Evolutionary conservation across 805 yeast species (phyloP).

Genomic region (Hanseniaspora clermontiae): DNA sequence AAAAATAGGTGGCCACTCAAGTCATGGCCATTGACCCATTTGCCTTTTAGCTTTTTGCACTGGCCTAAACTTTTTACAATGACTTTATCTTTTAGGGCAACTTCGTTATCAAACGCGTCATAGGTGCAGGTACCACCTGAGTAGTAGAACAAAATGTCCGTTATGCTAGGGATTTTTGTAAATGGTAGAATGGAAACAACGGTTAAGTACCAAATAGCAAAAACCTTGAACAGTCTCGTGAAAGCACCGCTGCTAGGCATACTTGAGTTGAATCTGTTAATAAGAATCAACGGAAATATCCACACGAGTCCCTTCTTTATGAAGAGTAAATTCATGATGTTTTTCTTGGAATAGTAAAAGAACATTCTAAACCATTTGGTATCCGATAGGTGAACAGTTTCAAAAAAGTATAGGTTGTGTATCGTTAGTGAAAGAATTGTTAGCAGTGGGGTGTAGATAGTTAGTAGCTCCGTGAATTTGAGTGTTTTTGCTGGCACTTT

Average conservation of each 20-base stretch:
- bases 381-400: background rate
- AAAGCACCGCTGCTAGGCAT: background rate
- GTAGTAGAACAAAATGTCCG: conserved; percentile 67
- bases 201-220: conserved; percentile 62
- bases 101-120: background rate
- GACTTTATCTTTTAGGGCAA: background rate
- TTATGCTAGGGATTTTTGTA: conserved; percentile 63
- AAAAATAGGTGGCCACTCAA: conserved; percentile 90
- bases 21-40: conserved; percentile 82
- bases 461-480: background rate
- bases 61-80: conserved; percentile 7
- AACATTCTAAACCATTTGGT: background rate
- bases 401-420: background rate
- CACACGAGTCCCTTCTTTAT: conserved; percentile 91
- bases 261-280: conserved; percentile 16
- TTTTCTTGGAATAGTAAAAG: conserved; percentile 8
- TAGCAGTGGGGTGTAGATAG: conserved; percentile 3
- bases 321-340: conserved; percentile 48
- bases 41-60: conserved; percentile 51
- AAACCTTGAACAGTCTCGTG: conserved; percentile 12
- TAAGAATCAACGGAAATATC: conserved; percentile 30
- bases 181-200: conserved; percentile 47
- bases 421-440: conserved; percentile 1
- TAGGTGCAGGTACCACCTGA: conserved; percentile 54
- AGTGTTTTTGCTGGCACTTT: background rate